A percentile compares a stretch with the other conserved stretches of the same genome.
Evolutionary conservation across 345 rosid genomes (phyloP).

Genomic region (Erodium maritimum): DNA sequence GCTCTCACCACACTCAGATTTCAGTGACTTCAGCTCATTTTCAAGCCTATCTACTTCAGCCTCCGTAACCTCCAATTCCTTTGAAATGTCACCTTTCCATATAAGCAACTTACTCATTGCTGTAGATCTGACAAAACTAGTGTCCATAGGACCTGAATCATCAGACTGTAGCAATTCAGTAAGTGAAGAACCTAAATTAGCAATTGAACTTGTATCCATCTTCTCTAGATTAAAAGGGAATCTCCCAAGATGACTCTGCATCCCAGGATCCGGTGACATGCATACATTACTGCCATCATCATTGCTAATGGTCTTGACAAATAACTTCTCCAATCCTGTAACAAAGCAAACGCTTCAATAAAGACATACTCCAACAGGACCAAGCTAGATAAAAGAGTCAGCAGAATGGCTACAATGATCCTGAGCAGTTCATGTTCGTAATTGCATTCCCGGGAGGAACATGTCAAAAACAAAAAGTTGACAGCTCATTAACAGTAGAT

Average conservation of each 20-base stretch:
- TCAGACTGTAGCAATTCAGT: conserved; percentile 53
- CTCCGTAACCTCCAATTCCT: conserved; percentile 65
- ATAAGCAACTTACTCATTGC: conserved; percentile 50
- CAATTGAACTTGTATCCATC: conserved; percentile 37
- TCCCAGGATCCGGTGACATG: conserved; percentile 45
- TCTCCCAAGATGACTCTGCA: conserved; percentile 43
- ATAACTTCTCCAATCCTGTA: conserved; percentile 56
- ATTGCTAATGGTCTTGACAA: conserved; percentile 33
- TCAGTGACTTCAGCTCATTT: conserved; percentile 49
- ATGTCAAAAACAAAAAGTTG: neutral
- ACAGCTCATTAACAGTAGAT: neutral
- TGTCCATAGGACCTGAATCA: conserved; percentile 45
- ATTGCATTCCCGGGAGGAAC: neutral
- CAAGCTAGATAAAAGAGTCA: neutral
- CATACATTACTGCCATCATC: conserved; percentile 45
- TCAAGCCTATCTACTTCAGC: conserved; percentile 84
- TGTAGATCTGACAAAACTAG: conserved; percentile 38
- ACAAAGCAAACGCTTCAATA: neutral
- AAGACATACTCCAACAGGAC: too few relatives aligned
- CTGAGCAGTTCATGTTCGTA: neutral
- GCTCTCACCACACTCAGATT: conserved; percentile 27
- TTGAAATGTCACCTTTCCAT: conserved; percentile 53
- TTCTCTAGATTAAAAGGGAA: conserved; percentile 57
- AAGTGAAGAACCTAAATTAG: conserved; percentile 50
- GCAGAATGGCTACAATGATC: neutral